Conservation (phyloP, 1,284 basidiomycete genomes). For the Ceratobasidium sp. region DNA sequence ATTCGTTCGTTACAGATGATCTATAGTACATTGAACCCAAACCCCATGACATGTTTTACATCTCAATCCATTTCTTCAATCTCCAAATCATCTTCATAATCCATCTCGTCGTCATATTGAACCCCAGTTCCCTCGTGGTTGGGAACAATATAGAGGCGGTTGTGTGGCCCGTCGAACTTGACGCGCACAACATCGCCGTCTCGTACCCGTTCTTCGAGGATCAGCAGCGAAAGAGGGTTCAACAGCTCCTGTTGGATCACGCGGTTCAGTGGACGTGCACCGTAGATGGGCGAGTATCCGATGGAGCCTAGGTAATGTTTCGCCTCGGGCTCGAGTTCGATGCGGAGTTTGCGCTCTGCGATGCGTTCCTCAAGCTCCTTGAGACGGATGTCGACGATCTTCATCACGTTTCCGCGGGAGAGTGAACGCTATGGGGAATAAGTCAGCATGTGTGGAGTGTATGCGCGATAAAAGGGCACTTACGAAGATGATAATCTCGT, state of each 20-base stretch:
- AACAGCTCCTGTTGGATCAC: constrained; percentile 93
- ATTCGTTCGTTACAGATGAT: background rate
- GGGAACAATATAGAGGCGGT: constrained; percentile 81
- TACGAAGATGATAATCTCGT: constrained; percentile 90
- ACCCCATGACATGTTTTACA: constrained; percentile 1
- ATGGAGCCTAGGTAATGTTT: constrained; percentile 85
- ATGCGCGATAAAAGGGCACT: constrained; percentile 54
- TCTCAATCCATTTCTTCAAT: constrained; percentile 80
- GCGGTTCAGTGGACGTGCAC: constrained; percentile 91
- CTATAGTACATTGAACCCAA: background rate
- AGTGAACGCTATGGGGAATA: constrained; percentile 70
- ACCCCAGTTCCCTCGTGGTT: constrained; percentile 80
- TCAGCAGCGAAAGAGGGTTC: constrained; percentile 88
- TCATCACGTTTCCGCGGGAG: constrained; percentile 76
- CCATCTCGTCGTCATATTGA: constrained; percentile 60
- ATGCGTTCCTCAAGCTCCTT: constrained; percentile 67
- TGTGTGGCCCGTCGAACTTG: constrained; percentile 84
- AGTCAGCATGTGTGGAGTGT: constrained; percentile 49
- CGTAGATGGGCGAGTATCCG: constrained; percentile 87
- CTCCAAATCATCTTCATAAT: constrained; percentile 69
- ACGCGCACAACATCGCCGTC: constrained; percentile 85
- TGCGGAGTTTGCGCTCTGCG: constrained; percentile 77
- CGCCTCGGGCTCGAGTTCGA: constrained; percentile 80
- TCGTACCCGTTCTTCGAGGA: constrained; percentile 84
- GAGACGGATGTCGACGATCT: constrained; percentile 87